Conservation (phyloP, 2,329 filamentous ascomycete species). For the Ceratocystis alfenasii region DNA sequence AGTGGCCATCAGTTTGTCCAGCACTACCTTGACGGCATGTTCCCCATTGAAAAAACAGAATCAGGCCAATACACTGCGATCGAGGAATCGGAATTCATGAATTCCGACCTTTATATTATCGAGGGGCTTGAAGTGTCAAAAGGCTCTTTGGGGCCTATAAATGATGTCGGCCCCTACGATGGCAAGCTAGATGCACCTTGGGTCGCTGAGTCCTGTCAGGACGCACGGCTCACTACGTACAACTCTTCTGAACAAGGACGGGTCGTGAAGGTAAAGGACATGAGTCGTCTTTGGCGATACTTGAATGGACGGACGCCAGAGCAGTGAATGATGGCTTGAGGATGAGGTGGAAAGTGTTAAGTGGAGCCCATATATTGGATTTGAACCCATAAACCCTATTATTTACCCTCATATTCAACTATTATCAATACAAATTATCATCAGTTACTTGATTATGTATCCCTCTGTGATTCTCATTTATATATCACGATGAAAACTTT, state of each 20-base stretch:
- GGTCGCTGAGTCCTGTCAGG: constrained; percentile 1
- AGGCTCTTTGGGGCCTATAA: constrained; percentile 24
- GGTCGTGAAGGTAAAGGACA: constrained; percentile 43
- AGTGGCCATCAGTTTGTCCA: constrained; percentile 49
- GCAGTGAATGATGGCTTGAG: constrained; percentile 25
- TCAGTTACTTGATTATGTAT: not conserved
- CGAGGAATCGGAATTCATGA: constrained; percentile 48
- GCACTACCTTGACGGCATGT: constrained; percentile 52
- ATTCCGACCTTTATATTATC: constrained; percentile 41
- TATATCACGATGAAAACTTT: not conserved
- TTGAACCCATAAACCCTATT: not conserved
- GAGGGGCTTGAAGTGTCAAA: constrained; percentile 30
- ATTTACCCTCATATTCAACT: not conserved
- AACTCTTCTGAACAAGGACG: constrained; percentile 1
- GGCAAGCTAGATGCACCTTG: constrained; percentile 25
- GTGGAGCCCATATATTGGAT: too few relatives aligned
- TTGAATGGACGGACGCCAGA: constrained; percentile 45
- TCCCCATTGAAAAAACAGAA: constrained; percentile 38
- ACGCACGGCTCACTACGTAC: constrained; percentile 6
- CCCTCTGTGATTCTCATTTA: not conserved
- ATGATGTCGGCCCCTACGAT: constrained; percentile 30
- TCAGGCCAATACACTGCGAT: constrained; percentile 34
- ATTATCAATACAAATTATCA: not conserved
- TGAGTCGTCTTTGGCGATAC: constrained; percentile 52
- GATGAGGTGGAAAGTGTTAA: too few relatives aligned